Base-by-base conservation (phyloP, 441 rosid species). In the Theobroma grandiflorum region DNA sequence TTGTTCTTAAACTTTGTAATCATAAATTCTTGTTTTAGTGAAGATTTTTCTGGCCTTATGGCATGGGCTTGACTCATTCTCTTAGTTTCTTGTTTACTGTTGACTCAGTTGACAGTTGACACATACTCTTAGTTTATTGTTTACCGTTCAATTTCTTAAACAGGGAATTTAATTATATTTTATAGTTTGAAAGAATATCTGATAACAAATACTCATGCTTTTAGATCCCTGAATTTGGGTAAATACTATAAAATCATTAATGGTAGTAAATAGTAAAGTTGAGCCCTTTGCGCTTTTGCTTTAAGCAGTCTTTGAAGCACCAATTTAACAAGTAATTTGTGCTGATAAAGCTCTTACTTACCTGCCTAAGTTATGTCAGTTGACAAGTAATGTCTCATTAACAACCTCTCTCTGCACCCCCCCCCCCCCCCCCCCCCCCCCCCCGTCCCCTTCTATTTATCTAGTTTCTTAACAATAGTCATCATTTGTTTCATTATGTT, bases 91-190 rank as follows among this genome's bases (percentile, higher is more conserved):
- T 72, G 8, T 52, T 71, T 45, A 6, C 7, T 6, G 49, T 45
- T 45, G 31, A 26, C 31, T 26, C 31, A 26, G 31, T 26, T 26
- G 31, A 26, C 31, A 26, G 31, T 73, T 26, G 31, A 26, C 31
- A 0, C 31, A 26, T 26, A 45, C 10, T 2, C 49, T 6, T 8
- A 45, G 49, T 45, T 45, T 45, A 0, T 45, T 45, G 2, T 8
- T 71, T 50, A 16, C 65, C 16, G 10, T 72, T 74, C 57, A 65
- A 57, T 73, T 73, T 73, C 37, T 73, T 57, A 73, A 73, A 57
- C 77, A 57, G 37, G 37, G 57, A 73, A 38, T 57, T 38, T 73
- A 1, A 58, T 73, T 38, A 22, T 58, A 15, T 40, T 58, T 73
- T 42, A 22, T 58, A 1, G 49, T 57, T 72, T 1, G 40, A 53